Evolutionary conservation across 2,329 filamentous ascomycete genomes (phyloP), one percentile per base, ranked within the genome.

Genomic region (Aurifilum marmelostoma): DNA sequence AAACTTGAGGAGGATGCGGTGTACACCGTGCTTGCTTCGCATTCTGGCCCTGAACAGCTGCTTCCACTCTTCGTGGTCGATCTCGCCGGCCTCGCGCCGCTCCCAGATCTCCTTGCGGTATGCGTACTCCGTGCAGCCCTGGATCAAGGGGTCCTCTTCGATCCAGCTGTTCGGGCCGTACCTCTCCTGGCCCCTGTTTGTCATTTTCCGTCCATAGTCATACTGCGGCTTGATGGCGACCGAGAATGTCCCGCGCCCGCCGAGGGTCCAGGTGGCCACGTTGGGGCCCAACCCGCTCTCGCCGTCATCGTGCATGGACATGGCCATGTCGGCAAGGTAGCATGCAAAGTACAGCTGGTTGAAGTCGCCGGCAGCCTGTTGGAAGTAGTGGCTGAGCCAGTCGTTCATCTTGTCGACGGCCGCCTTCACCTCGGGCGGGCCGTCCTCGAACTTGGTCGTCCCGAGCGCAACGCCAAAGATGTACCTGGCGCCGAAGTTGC

Each of bases 181-280:
- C n/a, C n/a, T n/a, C 12, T 39, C 2, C 6, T 39, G 24, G 29
- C 29, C 58, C 29, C 41, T 47, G 41, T 14, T 14, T 12, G 58
- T 18, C 65, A 12, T 54, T 21, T 12, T 39, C 5, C 65, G 58
- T 29, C 65, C 65, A 37, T 62, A 67, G 56, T 67, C 54, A 21
- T 24, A 62, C n/a, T 39, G 39, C 1, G 56, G 65, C 65, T 67
- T 67, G 32, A 67, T 67, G 37, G 56, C 59, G 14, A 67, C 24
- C n/a, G 47, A 61, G 56, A 67, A 67, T 21, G 32, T 67, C 1
- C 56, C 65, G 11, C 58, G 65, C 2, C 65, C 65, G 65, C 65
- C 65, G 12, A 67, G 65, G 21, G 58, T 67, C 65, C 58, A 67
- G 39, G 65, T 62, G 8, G 41, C 65, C n/a, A 67, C 61, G 32